Evolutionary conservation across 306 rosid genomes (phyloP), one percentile per base, ranked within the genome.

Genomic region (Hippophae rhamnoides): DNA sequence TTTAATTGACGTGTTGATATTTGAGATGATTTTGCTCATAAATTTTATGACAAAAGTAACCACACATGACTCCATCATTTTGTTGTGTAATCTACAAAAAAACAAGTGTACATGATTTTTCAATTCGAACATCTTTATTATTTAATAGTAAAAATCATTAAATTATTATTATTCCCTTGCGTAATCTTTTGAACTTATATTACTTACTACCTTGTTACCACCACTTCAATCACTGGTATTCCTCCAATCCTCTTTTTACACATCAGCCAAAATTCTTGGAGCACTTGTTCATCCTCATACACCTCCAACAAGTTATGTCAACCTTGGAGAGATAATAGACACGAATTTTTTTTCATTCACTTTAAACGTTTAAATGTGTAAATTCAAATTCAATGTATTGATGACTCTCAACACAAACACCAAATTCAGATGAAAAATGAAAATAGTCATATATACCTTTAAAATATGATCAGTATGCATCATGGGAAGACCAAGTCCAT

Each of bases 191-290:
- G 88, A 72, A 75, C 89, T 82, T 46, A 93, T 82, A 64, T 86
- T 88, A 52, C 97, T 97, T 57, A 88, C 82, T 52, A 95, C 80
- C 69, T 6, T 86, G 74, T 31, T 76, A 43, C 86, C 68, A 3
- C 83, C 85, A 48, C 53, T 86, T 80, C 75, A 8, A 93, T 69
- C 48, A 93, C 84, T n/a, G 99, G 97, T 40, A 93, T 47, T 56
- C 90, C 99, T 71, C 97, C 95, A 47, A 93, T 56, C 84, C 81
- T 86, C 76, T 78, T 80, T 75, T 82, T 93, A 85, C 94, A 77
- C 95, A 93, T 93, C 66, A 80, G 52, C 82, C 89, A 88, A 66
- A 93, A 93, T 10, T 97, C 99, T 76, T 93, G 99, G 27, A 93
- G 89, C 72, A 93, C 99, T 0, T 97, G 95, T 61, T 93, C 97